Percentiles rank a stretch among this genome's conserved stretches.
Evolutionary conservation across 495 filamentous ascomycete genomes (phyloP).

Genomic region (Apiosordaria backusii): DNA sequence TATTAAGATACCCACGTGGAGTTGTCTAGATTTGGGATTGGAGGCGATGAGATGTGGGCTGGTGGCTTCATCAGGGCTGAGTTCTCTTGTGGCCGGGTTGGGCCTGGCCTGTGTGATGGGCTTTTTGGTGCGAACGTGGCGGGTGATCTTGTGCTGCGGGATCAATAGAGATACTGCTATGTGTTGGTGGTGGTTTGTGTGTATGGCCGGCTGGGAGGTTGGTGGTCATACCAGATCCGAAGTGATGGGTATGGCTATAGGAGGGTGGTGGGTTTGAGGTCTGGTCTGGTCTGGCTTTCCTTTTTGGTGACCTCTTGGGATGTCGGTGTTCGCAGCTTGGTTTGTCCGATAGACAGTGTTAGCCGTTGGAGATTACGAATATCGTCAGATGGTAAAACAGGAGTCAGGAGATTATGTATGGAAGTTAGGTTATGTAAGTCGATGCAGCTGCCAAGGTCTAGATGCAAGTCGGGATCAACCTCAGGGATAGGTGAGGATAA

Average conservation of each 20-base stretch:
- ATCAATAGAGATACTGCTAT: too few relatives aligned
- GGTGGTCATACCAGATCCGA: background rate
- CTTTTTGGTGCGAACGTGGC: background rate
- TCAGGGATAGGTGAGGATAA: background rate
- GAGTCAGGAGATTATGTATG: background rate
- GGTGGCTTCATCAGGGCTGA: too few relatives aligned
- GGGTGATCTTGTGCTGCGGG: background rate
- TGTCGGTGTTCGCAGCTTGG: background rate
- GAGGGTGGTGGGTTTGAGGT: background rate
- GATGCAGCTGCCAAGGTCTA: too few relatives aligned
- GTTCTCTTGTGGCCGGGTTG: background rate
- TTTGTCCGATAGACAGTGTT: background rate
- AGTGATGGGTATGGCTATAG: background rate
- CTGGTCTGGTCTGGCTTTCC: background rate
- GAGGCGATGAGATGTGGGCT: too few relatives aligned
- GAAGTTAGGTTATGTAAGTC: background rate
- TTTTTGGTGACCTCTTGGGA: background rate
- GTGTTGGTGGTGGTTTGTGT: background rate
- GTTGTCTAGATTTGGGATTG: too few relatives aligned
- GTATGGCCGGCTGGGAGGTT: background rate
- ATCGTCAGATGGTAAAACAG: background rate
- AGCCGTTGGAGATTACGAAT: background rate
- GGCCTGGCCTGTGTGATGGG: background rate
- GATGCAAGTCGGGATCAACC: background rate
- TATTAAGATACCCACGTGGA: too few relatives aligned